A percentile compares a stretch with the other conserved stretches of the same genome.
Evolutionary conservation across 352 stramenopile genomes (phyloP).

Genomic region (Globisporangium radiosum): DNA sequence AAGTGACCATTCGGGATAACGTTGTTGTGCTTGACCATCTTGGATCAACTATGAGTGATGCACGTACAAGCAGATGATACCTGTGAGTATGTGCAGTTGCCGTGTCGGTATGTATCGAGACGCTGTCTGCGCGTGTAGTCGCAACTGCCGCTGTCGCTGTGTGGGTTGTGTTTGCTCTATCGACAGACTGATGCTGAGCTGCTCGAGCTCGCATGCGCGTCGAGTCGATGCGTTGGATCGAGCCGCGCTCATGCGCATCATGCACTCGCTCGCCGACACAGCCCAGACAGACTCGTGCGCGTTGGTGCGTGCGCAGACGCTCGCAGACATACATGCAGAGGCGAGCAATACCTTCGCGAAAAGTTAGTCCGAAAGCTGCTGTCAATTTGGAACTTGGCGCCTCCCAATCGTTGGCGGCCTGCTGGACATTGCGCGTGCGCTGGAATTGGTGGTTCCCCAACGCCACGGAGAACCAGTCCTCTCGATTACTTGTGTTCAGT

Average conservation of each 20-base stretch:
- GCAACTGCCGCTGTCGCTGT: background rate
- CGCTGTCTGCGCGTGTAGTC: no score
- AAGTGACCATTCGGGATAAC: conserved; percentile 99
- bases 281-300: no score
- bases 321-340: background rate
- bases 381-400: conserved; percentile 87
- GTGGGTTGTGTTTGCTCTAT: background rate
- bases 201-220: no score
- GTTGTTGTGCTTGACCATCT: conserved; percentile 99
- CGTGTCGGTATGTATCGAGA: no score
- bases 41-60: conserved; percentile 44
- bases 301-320: background rate
- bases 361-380: conserved; percentile 83
- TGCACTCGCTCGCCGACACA: no score
- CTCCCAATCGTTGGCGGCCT: conserved; percentile 27
- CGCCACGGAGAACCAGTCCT: conserved; percentile 71
- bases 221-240: no score
- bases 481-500: conserved; percentile 49
- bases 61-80: background rate
- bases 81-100: background rate
- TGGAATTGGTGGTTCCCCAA: conserved; percentile 82
- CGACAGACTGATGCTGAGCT: background rate
- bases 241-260: no score
- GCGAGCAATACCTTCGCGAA: conserved; percentile 43
- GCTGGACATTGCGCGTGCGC: conserved; percentile 10